Evolutionary conservation across 805 yeast species (phyloP).

Genomic region (Debaryomyces hansenii): DNA sequence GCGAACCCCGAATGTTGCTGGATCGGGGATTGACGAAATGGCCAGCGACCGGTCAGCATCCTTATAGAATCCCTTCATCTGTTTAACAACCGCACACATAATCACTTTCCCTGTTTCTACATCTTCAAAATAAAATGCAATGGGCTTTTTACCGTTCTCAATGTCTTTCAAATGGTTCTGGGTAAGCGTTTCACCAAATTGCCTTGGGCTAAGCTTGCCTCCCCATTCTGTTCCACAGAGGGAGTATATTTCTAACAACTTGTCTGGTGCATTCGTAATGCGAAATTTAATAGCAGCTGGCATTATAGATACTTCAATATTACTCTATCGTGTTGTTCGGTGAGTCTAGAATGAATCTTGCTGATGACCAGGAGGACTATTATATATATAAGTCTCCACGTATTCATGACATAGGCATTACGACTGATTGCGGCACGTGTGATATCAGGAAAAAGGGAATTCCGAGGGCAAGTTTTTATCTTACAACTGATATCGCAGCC

Average conservation of each 20-base stretch:
- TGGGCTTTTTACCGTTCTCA: conserved; percentile 18
- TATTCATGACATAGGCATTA: too few relatives aligned
- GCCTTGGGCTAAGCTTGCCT: conserved; percentile 15
- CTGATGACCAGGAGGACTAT: too few relatives aligned
- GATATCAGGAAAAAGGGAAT: too few relatives aligned
- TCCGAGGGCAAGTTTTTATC: too few relatives aligned
- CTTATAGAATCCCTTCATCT: conserved; percentile 27
- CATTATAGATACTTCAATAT: neutral
- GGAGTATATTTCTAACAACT: conserved; percentile 17
- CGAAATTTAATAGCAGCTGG: conserved; percentile 10
- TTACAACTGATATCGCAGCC: too few relatives aligned
- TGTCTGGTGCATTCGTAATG: conserved; percentile 22
- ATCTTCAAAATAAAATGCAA: conserved; percentile 28
- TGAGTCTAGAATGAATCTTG: too few relatives aligned
- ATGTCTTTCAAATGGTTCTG: conserved; percentile 8
- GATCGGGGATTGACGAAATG: conserved; percentile 30
- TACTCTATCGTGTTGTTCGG: too few relatives aligned
- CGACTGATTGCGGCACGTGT: too few relatives aligned
- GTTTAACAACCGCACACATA: conserved; percentile 22
- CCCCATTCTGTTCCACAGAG: conserved; percentile 28
- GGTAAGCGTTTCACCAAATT: conserved; percentile 21
- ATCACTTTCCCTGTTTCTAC: conserved; percentile 18
- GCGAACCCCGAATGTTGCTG: conserved; percentile 31
- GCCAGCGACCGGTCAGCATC: conserved; percentile 23
- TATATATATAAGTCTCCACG: too few relatives aligned